Evolutionary conservation across 192 early-diverging fungal genomes (phyloP).

Genomic region (Entrophospora sp.): DNA sequence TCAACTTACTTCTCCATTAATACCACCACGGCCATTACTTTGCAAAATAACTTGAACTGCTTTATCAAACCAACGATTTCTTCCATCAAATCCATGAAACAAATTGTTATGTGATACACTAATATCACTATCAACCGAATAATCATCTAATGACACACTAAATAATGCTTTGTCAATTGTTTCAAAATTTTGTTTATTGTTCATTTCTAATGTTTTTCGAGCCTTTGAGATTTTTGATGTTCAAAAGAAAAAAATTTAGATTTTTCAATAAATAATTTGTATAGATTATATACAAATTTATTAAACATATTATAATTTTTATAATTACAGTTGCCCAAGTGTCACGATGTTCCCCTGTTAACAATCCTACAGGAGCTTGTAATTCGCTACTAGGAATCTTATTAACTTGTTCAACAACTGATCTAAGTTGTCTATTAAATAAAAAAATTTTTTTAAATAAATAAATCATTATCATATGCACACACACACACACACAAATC

Average conservation of each 20-base stretch:
- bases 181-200: constrained; percentile 42
- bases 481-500: too few relatives aligned
- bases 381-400: constrained; percentile 29
- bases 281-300: constrained; percentile 11
- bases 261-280: too few relatives aligned
- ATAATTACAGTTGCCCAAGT: constrained; percentile 62
- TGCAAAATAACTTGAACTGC: constrained; percentile 80
- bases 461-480: constrained; percentile 5
- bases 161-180: constrained; percentile 77
- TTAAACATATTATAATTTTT: constrained; percentile 24
- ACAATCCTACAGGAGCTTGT: constrained; percentile 63
- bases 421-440: constrained; percentile 29
- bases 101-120: constrained; percentile 63
- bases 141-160: constrained; percentile 79
- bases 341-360: constrained; percentile 85
- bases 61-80: constrained; percentile 98
- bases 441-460: not conserved
- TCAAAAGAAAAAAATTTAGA: too few relatives aligned
- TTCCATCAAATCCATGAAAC: constrained; percentile 67
- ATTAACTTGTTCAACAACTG: constrained; percentile 40
- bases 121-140: constrained; percentile 44
- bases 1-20: constrained; percentile 84
- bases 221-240: constrained; percentile 18
- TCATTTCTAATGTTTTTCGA: constrained; percentile 24
- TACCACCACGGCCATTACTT: constrained; percentile 75